Percentiles rank a stretch among this genome's conserved stretches.
These are phyloP conservation scores for Candida xyloterini DNA, from an alignment of 805 yeast species.

Conservation along the genomic window DNA sequence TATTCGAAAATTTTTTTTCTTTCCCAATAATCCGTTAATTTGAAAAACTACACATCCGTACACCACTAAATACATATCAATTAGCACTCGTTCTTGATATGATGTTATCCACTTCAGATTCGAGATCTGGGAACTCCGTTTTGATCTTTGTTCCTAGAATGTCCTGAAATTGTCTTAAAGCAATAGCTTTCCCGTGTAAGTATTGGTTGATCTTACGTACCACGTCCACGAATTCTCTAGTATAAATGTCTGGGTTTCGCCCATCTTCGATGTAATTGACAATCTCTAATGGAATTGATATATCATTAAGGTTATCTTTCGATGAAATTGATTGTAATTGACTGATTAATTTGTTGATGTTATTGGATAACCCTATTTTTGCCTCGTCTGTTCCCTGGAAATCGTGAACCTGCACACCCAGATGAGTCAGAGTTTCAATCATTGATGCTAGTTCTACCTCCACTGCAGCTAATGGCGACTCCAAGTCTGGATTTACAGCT, in stretches of 20 bases:
- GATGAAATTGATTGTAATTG: conserved; percentile 35
- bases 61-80: not conserved
- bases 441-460: conserved; percentile 46
- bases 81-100: conserved; percentile 21
- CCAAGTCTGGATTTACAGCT: conserved; percentile 19
- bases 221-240: conserved; percentile 93
- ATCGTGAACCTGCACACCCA: conserved; percentile 91
- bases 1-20: conserved; percentile 8
- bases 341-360: conserved; percentile 39
- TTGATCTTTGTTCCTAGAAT: conserved; percentile 65
- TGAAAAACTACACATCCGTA: conserved; percentile 5
- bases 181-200: conserved; percentile 78
- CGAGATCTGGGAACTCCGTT: conserved; percentile 77
- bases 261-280: conserved; percentile 92
- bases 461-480: conserved; percentile 26
- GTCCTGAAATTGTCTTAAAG: conserved; percentile 52
- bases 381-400: conserved; percentile 86
- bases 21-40: not conserved
- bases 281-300: conserved; percentile 77
- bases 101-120: conserved; percentile 54
- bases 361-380: conserved; percentile 51
- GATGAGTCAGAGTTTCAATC: conserved; percentile 79
- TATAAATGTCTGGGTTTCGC: conserved; percentile 93
- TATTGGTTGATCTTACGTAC: conserved; percentile 88
- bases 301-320: conserved; percentile 35